Evolutionary conservation across 768 basidiomycete species (phyloP).

Genomic region (Kwoniella pini): DNA sequence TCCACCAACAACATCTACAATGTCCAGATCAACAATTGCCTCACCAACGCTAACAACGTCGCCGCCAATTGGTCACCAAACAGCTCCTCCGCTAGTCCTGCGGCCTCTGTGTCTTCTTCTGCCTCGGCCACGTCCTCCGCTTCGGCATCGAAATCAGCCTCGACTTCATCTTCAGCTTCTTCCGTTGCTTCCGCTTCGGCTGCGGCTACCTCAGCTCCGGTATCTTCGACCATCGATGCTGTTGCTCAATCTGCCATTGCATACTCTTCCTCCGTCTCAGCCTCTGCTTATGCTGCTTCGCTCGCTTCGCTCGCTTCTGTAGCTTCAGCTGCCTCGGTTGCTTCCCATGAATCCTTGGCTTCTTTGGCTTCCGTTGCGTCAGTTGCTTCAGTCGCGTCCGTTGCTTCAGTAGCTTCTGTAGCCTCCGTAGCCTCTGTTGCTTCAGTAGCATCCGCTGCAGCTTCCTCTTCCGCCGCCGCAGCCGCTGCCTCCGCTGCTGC

Average conservation of each 20-base stretch:
- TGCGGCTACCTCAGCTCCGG: neutral
- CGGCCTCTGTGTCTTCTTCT: neutral
- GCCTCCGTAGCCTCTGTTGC: constrained; percentile 5
- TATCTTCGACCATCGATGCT: neutral
- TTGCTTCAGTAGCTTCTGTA: too few relatives aligned
- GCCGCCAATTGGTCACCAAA: constrained; percentile 13
- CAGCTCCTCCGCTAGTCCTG: neutral
- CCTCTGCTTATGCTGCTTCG: neutral
- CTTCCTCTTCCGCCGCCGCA: constrained; percentile 9
- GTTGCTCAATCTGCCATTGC: constrained; percentile 15
- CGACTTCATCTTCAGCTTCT: neutral
- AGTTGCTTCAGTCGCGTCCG: neutral
- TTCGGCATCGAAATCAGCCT: constrained; percentile 2
- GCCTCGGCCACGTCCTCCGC: constrained; percentile 8
- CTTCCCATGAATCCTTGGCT: constrained; percentile 11
- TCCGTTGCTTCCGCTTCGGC: constrained; percentile 2
- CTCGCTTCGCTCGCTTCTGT: constrained; percentile 1
- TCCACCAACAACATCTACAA: constrained; percentile 17
- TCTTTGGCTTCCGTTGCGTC: neutral
- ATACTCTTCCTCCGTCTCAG: constrained; percentile 4
- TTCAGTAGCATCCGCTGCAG: constrained; percentile 4
- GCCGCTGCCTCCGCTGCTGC: constrained; percentile 4
- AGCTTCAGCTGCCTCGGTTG: neutral
- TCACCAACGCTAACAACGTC: constrained; percentile 12
- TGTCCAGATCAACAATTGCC: constrained; percentile 9